These are phyloP conservation scores for Paramecium tetraurelia DNA, from an alignment of 73 alveolate species.

Conservation along the genomic window DNA sequence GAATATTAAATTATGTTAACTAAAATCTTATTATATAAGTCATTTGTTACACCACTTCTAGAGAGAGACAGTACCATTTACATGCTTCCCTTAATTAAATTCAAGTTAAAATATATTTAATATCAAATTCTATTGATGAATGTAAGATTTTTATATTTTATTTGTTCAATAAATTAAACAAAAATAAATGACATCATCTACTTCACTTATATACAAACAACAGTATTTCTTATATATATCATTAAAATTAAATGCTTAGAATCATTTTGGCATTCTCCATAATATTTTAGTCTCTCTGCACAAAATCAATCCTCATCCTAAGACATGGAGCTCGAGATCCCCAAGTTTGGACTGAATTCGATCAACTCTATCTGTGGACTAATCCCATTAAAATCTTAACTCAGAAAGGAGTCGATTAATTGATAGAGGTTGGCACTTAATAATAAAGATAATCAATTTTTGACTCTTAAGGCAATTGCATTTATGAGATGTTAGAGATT, in stretches of 20 bases:
- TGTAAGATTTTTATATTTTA: not conserved
- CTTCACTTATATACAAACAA: not conserved
- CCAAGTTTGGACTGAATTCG: not conserved
- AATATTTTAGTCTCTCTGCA: not conserved
- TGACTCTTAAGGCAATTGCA: not conserved
- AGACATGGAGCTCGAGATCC: slow-evolving; percentile 42
- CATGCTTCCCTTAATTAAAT: too few species aligned
- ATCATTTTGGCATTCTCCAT: not conserved
- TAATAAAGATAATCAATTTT: not conserved
- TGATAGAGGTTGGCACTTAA: not conserved
- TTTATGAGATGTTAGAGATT: not conserved
- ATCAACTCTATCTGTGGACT: not conserved
- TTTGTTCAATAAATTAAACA: not conserved
- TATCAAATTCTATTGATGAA: not conserved
- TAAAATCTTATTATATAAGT: slow-evolving; percentile 88
- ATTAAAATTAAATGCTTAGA: not conserved
- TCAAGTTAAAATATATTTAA: too few species aligned
- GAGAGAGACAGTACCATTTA: slow-evolving; percentile 81
- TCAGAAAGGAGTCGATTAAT: not conserved
- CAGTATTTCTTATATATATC: not conserved
- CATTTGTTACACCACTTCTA: slow-evolving; percentile 80
- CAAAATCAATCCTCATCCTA: not conserved
- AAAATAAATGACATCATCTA: not conserved
- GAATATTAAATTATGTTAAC: slow-evolving; percentile 57
- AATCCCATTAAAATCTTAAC: not conserved